Evolutionary conservation across 2,329 filamentous ascomycete species (phyloP), one percentile per base, ranked within the genome.

Genomic region (Fusarium devonianum): DNA sequence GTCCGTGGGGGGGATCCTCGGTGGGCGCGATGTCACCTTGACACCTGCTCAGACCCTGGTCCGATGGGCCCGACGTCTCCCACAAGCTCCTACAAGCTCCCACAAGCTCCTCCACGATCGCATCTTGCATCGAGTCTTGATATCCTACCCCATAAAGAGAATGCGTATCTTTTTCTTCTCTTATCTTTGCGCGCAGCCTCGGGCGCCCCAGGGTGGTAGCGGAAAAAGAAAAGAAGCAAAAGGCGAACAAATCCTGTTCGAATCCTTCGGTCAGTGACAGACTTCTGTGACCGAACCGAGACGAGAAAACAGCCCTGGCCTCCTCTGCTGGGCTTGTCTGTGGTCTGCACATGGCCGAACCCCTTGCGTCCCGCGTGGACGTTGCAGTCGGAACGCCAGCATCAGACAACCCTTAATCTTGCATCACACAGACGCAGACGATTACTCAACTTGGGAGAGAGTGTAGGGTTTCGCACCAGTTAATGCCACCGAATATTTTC

Each of bases 41-140:
- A 42, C 56, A 61, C 58, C 56, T 61, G 49, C 43, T 28, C 41
- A 42, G 16, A 64, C 61, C 61, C 61, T 64, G 61, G 61, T 41
- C 34, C 44, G 56, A 53, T 54, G 56, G 57, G 50, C 42, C 50
- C 36, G 29, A 53, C 46, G 53, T 59, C 61, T 64, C 42, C 58
- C 61, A 64, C 61, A 59, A 60, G 56, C 56, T 60, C 56, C 56
- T 57, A 57, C 42, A 45, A 40, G 52, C 51, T 34, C 47, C 51
- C 56, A 57, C 42, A 45, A 40, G 52, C 51, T 34, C 47, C 51
- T 60, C 51, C 41, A 36, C 50, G 41, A 59, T 60, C 51, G 47
- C 39, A 59, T 59, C 56, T 56, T 57, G 51, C 51, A 56, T 56
- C 23, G 35, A 56, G 29, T 26, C 47, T 49, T 48, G 36, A 23